Conservation (phyloP, 1,139 yeast genomes). For the Candida sp. region DNA sequence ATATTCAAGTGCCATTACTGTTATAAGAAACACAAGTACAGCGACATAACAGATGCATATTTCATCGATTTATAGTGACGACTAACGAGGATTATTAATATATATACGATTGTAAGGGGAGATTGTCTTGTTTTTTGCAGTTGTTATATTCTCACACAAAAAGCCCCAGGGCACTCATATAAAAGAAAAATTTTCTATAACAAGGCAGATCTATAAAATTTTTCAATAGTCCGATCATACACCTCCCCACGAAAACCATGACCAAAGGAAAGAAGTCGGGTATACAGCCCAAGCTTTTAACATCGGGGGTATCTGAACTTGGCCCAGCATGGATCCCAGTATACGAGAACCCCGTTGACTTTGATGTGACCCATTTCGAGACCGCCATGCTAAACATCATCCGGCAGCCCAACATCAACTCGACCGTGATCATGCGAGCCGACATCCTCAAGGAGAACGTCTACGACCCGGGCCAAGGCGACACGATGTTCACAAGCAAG, state of each 20-base stretch:
- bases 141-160: not conserved
- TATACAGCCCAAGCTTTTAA: not conserved
- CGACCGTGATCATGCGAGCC: slow-evolving; percentile 89
- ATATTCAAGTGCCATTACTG: slow-evolving; percentile 53
- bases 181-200: not conserved
- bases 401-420: slow-evolving; percentile 88
- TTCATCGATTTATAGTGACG: slow-evolving; percentile 36
- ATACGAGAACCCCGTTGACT: slow-evolving; percentile 47
- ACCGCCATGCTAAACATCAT: slow-evolving; percentile 83
- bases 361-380: slow-evolving; percentile 60
- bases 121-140: not conserved
- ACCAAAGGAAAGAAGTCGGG: not conserved
- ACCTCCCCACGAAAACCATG: not conserved
- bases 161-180: not conserved
- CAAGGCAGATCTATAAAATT: not conserved
- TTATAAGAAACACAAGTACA: slow-evolving; percentile 47
- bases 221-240: not conserved
- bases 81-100: not conserved
- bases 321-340: slow-evolving; percentile 75
- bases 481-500: slow-evolving; percentile 36
- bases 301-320: slow-evolving; percentile 39
- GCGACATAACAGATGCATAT: slow-evolving; percentile 47
- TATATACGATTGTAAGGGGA: not conserved
- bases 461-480: slow-evolving; percentile 42
- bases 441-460: slow-evolving; percentile 70